phyloP scores from a whole-genome alignment of 1,284 basidiomycete genomes.

The Fomitopsis palustris region DNA sequence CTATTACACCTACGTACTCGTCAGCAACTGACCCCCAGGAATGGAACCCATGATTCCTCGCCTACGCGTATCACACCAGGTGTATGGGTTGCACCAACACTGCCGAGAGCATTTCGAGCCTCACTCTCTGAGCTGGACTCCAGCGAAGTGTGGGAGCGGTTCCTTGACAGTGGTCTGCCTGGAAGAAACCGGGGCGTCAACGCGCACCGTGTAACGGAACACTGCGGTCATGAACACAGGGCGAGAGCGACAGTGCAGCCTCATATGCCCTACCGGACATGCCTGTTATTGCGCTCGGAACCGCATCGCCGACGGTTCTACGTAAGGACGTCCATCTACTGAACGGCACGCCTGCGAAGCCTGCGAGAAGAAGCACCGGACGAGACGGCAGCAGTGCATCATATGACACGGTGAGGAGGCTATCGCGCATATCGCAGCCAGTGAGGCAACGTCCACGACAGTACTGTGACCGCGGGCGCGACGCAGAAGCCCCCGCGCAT shows the following conservation, averaged over 20 bases:
- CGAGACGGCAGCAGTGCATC: neutral
- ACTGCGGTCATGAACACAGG: too few relatives aligned
- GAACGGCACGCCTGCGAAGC: neutral
- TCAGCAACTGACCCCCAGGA: too few relatives aligned
- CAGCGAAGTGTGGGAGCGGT: too few relatives aligned
- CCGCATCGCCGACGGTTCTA: neutral
- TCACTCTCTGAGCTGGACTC: too few relatives aligned
- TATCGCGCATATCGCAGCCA: neutral
- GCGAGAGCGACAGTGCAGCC: neutral
- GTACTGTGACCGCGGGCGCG: neutral
- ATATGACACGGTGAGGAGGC: neutral
- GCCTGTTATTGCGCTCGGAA: neutral
- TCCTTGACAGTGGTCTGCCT: too few relatives aligned
- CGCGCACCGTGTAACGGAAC: too few relatives aligned
- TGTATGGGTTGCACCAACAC: too few relatives aligned
- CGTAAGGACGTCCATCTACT: neutral
- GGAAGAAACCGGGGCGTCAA: too few relatives aligned
- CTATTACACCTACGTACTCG: too few relatives aligned
- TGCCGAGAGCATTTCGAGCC: too few relatives aligned
- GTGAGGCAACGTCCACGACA: neutral
- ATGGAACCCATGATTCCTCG: too few relatives aligned
- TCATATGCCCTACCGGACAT: neutral
- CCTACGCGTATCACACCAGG: too few relatives aligned
- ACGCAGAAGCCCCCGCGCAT: neutral
- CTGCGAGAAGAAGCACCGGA: neutral